Evolutionary conservation across 495 filamentous ascomycete species (phyloP).

Genomic region (Eremomyces bilateralis): DNA sequence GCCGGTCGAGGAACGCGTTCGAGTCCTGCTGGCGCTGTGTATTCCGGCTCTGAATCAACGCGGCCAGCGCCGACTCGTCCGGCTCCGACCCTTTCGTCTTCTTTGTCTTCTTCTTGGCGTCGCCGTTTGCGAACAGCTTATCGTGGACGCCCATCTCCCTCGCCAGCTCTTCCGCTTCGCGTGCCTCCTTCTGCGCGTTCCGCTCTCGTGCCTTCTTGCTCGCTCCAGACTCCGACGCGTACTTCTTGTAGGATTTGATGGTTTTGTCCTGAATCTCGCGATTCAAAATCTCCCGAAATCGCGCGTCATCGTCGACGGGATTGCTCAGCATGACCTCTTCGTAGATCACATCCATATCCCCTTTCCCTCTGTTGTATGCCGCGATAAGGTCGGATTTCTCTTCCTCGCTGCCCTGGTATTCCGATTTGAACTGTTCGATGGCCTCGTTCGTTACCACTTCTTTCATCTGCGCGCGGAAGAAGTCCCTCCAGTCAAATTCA

Average conservation of each 20-base stretch:
- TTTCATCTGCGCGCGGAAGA: constrained; percentile 62
- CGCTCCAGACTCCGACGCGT: constrained; percentile 38
- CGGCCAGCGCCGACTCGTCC: constrained; percentile 27
- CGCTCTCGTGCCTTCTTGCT: constrained; percentile 6
- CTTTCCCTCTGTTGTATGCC: constrained; percentile 48
- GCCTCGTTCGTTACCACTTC: constrained; percentile 44
- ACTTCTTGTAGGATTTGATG: constrained; percentile 41
- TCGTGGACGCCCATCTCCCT: constrained; percentile 49
- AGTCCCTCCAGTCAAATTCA: constrained; percentile 76
- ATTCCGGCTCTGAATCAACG: constrained; percentile 36
- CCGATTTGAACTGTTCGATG: constrained; percentile 45
- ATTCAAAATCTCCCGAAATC: constrained; percentile 63
- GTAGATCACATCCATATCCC: constrained; percentile 56
- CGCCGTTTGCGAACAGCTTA: constrained; percentile 24
- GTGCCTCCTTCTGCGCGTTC: constrained; percentile 24
- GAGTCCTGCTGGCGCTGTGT: constrained; percentile 19
- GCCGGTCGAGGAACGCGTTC: constrained; percentile 34
- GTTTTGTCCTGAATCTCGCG: constrained; percentile 48
- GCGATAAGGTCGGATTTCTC: constrained; percentile 53
- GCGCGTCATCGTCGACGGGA: constrained; percentile 64
- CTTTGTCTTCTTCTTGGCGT: constrained; percentile 10
- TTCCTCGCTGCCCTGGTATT: constrained; percentile 76
- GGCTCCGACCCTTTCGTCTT: constrained; percentile 14
- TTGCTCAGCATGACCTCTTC: constrained; percentile 67
- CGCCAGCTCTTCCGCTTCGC: constrained; percentile 50